Evolutionary conservation across 768 basidiomycete species (phyloP), one percentile per base, ranked within the genome.

Genomic region (Lactarius akahatsu): DNA sequence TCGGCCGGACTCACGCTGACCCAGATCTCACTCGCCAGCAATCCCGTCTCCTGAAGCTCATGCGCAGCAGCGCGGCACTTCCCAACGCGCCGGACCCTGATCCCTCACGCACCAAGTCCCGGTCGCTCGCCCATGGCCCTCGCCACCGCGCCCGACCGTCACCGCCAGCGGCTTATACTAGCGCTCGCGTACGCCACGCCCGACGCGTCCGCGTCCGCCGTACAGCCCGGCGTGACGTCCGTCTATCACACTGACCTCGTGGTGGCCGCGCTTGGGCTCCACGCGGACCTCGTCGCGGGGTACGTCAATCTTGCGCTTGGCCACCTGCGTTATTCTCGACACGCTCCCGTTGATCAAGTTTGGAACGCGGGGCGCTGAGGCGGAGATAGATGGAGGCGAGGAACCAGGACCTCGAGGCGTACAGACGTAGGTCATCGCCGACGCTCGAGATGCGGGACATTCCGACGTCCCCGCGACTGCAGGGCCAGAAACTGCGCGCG

Each of bases 201-300:
- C 18, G 85, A 90, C 70, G 77, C 81, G 6, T 71, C 72, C 2
- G 80, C 80, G 0, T 80, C 81, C 15, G 82, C 86, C 0, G 76
- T 88, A 20, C 78, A 83, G 0, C 91, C 86, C 0, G 85, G 85
- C 1, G 78, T 80, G 71, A 80, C 79, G 16, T 82, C 85, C 0
- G 77, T 74, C 1, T 74, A 85, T 7, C 67, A 75, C 26, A 94
- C 95, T 2, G 90, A 89, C 67, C 83, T 96, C 66, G 89, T 97
- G n/a, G 80, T 96, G 41, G 91, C 93, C 28, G 92, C 92, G 16
- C 84, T 98, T 16, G 96, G 96, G 26, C 96, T 97, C 78, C 85
- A 85, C 62, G 83, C 82, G 0, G 92, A 93, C 58, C 86, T 88
- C 57, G 78, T 74, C 13, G 77, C 73, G 40, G 77, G 80, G 36